Conservation (phyloP, 495 filamentous ascomycete species). For the Penicillium cosmopolitanum region DNA sequence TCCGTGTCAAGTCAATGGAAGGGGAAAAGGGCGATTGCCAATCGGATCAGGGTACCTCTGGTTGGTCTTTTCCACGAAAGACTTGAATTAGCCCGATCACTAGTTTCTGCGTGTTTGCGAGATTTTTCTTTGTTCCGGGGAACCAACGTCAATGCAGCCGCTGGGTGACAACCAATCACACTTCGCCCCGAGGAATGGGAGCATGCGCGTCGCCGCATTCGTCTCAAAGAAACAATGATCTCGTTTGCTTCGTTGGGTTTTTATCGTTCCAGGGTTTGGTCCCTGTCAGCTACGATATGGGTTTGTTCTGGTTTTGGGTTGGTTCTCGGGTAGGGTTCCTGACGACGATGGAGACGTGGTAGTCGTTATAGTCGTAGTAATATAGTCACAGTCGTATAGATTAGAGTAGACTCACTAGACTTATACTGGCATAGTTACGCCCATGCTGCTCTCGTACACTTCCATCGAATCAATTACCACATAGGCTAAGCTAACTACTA, state of each 20-base stretch:
- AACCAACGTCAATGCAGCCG: conserved; percentile 10
- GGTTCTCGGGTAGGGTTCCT: not conserved
- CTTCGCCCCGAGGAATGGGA: not conserved
- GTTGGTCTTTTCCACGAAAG: not conserved
- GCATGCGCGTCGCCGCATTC: conserved; percentile 43
- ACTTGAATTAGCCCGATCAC: not conserved
- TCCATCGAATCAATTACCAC: not conserved
- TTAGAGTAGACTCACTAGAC: not conserved
- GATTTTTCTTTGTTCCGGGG: conserved; percentile 17
- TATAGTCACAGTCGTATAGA: not conserved
- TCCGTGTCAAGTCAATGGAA: not conserved
- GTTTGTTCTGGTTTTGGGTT: not conserved
- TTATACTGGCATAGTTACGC: not conserved
- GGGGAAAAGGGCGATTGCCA: not conserved
- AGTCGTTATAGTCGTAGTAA: not conserved
- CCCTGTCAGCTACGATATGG: too few species aligned
- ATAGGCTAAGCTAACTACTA: not conserved
- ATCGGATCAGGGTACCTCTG: not conserved
- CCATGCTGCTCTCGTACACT: not conserved
- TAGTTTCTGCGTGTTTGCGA: conserved; percentile 7
- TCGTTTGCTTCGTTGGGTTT: conserved; percentile 14
- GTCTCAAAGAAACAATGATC: conserved; percentile 47
- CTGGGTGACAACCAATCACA: conserved; percentile 12
- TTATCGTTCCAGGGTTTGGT: too few species aligned
- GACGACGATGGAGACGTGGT: not conserved